Evolutionary conservation across 257 asterid species (phyloP).

Genomic region (Ehretia macrophylla): DNA sequence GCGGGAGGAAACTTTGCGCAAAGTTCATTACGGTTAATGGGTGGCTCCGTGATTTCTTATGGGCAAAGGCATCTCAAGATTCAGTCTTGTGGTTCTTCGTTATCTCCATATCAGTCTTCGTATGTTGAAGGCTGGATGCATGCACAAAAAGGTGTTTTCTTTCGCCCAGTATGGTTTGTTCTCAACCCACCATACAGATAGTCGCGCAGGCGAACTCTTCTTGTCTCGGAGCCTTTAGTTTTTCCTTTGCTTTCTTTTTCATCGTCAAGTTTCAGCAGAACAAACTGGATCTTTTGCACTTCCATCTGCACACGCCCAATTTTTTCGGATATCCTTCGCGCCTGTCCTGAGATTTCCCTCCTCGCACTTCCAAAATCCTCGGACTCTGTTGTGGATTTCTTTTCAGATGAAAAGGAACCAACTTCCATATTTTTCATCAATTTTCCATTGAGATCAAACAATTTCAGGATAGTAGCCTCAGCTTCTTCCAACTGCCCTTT

Average conservation of each 20-base stretch:
- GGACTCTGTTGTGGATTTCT: neutral
- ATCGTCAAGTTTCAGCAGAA: constrained; percentile 45
- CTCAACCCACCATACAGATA: constrained; percentile 9
- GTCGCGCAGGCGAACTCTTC: constrained; percentile 47
- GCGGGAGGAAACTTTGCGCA: too few species aligned
- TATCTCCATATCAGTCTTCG: too few species aligned
- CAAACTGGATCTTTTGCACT: constrained; percentile 53
- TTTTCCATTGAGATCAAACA: constrained; percentile 5
- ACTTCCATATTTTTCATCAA: neutral
- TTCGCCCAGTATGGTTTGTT: constrained; percentile 1
- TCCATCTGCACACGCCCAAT: constrained; percentile 59
- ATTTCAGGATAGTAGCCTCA: neutral
- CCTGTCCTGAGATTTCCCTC: neutral
- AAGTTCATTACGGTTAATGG: too few species aligned
- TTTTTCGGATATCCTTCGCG: constrained; percentile 51
- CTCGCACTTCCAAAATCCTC: neutral
- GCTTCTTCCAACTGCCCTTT: constrained; percentile 2
- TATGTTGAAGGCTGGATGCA: neutral
- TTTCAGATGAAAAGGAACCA: neutral
- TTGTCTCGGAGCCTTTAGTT: constrained; percentile 30
- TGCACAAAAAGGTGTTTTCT: neutral
- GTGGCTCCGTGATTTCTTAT: too few species aligned
- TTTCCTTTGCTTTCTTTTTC: constrained; percentile 27
- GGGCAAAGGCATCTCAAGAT: too few species aligned
- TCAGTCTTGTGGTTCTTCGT: too few species aligned